These are phyloP conservation scores for Chrysoporthe cubensis DNA, from an alignment of 2,329 filamentous ascomycete species.

Conservation along the genomic window DNA sequence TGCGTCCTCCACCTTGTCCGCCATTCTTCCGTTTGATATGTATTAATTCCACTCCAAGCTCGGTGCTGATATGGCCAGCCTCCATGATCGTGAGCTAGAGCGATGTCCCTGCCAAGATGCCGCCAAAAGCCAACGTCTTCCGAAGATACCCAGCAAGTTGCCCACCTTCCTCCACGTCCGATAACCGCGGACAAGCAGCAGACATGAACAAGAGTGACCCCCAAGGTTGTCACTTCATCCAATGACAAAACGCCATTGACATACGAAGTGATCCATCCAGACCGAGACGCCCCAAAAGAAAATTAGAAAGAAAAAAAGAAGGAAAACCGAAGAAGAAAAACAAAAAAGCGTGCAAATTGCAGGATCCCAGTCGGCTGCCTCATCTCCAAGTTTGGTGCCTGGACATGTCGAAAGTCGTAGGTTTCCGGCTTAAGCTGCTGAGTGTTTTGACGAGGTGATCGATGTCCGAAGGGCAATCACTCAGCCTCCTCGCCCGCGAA, in stretches of 20 bases:
- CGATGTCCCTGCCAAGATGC: slow-evolving; percentile 6
- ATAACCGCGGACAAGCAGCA: not conserved
- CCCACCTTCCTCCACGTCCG: not conserved
- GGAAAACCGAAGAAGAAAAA: not conserved
- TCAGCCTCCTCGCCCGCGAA: not conserved
- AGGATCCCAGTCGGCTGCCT: not conserved
- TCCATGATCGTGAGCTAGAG: slow-evolving; percentile 14
- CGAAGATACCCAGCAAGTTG: not conserved
- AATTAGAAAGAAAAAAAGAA: not conserved
- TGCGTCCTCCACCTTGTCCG: not conserved
- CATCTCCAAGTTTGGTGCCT: not conserved
- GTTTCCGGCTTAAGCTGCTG: not conserved
- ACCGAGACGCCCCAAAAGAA: not conserved
- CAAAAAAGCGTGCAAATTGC: not conserved
- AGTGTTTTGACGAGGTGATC: too few relatives aligned
- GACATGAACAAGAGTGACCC: not conserved
- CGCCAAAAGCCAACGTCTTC: not conserved
- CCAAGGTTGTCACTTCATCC: not conserved
- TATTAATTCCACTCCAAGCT: not conserved
- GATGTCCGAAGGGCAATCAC: not conserved
- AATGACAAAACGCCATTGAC: not conserved
- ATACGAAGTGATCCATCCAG: not conserved
- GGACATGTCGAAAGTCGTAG: not conserved
- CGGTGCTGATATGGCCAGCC: slow-evolving; percentile 5
- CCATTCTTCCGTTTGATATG: not conserved